These are phyloP conservation scores for Cydonia oblonga DNA, from an alignment of 331 rosid genomes.

Conservation along the genomic window DNA sequence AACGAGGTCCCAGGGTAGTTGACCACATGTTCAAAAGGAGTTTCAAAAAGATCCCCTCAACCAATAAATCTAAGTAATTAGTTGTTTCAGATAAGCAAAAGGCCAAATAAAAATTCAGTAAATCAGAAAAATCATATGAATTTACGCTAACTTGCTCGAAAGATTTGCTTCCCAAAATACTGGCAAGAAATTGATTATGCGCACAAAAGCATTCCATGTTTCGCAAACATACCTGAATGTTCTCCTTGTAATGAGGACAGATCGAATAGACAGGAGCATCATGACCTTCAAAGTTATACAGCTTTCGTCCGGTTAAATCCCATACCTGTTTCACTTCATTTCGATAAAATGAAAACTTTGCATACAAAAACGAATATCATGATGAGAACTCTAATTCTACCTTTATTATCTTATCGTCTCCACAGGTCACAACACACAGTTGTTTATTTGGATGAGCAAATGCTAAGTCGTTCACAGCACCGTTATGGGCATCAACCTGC, in stretches of 20 bases:
- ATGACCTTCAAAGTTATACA: constrained; percentile 77
- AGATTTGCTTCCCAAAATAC: background rate
- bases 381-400: constrained; percentile 21
- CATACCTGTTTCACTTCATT: constrained; percentile 54
- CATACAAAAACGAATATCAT: constrained; percentile 7
- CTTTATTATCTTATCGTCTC: constrained; percentile 88
- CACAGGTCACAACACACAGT: constrained; percentile 78
- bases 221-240: constrained; percentile 52
- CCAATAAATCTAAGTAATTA: background rate
- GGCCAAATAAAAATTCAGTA: background rate
- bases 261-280: constrained; percentile 83
- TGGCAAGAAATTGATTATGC: background rate
- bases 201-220: background rate
- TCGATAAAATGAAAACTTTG: constrained; percentile 15
- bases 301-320: constrained; percentile 59
- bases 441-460: constrained; percentile 85
- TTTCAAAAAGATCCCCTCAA: background rate
- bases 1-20: background rate
- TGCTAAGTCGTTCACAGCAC: constrained; percentile 87
- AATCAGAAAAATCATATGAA: background rate
- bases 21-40: background rate
- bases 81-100: background rate
- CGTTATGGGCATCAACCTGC: constrained; percentile 83
- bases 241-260: constrained; percentile 94
- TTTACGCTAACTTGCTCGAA: background rate